These are phyloP conservation scores for Phytophthora constricta DNA, from an alignment of 352 stramenopile species.

Conservation along the genomic window DNA sequence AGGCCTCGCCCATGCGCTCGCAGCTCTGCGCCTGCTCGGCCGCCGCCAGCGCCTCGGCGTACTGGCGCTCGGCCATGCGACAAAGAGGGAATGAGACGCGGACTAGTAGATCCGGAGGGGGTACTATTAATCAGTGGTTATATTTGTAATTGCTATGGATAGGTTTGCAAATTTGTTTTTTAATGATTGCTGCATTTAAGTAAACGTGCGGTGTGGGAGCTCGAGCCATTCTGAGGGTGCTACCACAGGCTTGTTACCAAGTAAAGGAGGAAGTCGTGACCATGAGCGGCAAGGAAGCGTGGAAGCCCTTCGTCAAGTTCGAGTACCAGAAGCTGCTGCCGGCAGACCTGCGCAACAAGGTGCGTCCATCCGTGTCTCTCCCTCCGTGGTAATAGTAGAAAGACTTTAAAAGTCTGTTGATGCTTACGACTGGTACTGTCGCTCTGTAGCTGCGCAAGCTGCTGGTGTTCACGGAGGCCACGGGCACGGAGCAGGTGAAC, in stretches of 20 bases:
- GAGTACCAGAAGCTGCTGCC: slow-evolving; percentile 78
- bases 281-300: slow-evolving; percentile 75
- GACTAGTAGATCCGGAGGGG: background rate
- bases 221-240: slow-evolving; percentile 21
- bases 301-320: slow-evolving; percentile 87
- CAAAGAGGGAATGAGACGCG: background rate
- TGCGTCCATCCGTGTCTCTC: slow-evolving; percentile 24
- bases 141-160: no score
- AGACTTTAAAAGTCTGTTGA: background rate
- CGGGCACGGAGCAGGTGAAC: slow-evolving; percentile 71
- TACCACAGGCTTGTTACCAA: no score
- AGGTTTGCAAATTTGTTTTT: background rate
- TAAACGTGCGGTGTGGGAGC: slow-evolving; percentile 8
- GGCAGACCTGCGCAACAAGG: slow-evolving; percentile 70
- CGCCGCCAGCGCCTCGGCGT: slow-evolving; percentile 68
- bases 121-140: no score
- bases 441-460: slow-evolving; percentile 79
- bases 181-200: background rate
- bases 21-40: slow-evolving; percentile 52
- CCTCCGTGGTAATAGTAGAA: background rate
- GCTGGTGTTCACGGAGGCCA: slow-evolving; percentile 84
- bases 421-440: background rate
- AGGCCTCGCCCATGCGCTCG: slow-evolving; percentile 34
- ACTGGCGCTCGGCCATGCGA: slow-evolving; percentile 68
- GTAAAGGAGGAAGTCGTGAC: slow-evolving; percentile 21